These are phyloP conservation scores for Amesomyces nigricolor DNA, from an alignment of 2,329 filamentous ascomycete species.

Conservation along the genomic window DNA sequence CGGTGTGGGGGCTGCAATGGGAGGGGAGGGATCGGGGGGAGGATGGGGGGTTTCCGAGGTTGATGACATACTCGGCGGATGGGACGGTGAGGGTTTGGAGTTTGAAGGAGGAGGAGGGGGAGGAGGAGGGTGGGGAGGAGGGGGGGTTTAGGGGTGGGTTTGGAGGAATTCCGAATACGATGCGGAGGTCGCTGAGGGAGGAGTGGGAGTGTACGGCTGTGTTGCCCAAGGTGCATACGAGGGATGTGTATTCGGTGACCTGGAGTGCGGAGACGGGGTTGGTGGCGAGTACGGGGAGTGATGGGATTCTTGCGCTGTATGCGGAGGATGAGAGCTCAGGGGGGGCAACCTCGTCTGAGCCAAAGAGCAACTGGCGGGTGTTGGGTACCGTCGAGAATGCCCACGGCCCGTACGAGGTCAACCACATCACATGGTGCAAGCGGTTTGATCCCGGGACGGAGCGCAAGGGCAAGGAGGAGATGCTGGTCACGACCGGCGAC, in stretches of 20 bases:
- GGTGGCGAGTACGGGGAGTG: conserved; percentile 83
- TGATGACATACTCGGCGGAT: conserved; percentile 85
- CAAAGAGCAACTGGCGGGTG: conserved; percentile 58
- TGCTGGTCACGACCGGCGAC: conserved; percentile 86
- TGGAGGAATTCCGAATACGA: conserved; percentile 78
- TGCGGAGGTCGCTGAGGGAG: conserved; percentile 72
- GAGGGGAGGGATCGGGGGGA: conserved; percentile 41
- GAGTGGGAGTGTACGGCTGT: conserved; percentile 73
- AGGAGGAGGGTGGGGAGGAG: conserved; percentile 29
- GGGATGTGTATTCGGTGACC: conserved; percentile 75
- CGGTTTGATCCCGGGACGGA: conserved; percentile 62
- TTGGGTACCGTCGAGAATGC: conserved; percentile 64
- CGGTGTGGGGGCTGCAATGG: conserved; percentile 85
- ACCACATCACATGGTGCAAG: conserved; percentile 83
- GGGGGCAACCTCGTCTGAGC: conserved; percentile 23
- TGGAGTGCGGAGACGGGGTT: conserved; percentile 77
- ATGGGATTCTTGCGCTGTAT: conserved; percentile 77
- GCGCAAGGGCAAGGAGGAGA: conserved; percentile 62
- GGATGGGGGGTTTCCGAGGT: conserved; percentile 48
- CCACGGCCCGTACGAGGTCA: conserved; percentile 91
- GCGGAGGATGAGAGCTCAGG: conserved; percentile 45
- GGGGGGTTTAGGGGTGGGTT: conserved; percentile 38
- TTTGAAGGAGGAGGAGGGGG: conserved; percentile 50
- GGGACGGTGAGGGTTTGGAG: conserved; percentile 74
- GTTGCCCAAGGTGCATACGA: conserved; percentile 69